phyloP scores from a whole-genome alignment of 345 rosid genomes.

The Eucalyptus regnans region DNA sequence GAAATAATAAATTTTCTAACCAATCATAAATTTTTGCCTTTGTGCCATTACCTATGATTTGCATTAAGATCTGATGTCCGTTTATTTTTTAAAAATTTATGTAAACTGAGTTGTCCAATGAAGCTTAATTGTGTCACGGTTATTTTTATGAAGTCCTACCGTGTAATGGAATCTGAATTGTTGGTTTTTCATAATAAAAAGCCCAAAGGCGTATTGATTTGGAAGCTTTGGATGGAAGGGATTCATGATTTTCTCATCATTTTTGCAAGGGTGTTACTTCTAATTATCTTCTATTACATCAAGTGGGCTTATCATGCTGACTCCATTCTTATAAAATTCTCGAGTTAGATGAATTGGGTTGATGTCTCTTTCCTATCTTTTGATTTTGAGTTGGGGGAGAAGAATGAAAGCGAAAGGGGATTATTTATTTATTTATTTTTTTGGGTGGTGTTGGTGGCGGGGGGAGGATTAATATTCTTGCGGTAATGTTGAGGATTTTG shows the following conservation, averaged over 20 bases:
- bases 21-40: background rate
- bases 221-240: background rate
- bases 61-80: background rate
- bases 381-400: background rate
- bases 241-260: background rate
- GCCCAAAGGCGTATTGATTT: background rate
- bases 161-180: background rate
- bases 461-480: background rate
- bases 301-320: background rate
- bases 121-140: background rate
- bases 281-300: background rate
- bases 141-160: background rate
- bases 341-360: background rate
- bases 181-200: background rate
- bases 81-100: background rate
- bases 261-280: background rate
- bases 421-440: background rate
- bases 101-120: background rate
- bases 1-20: background rate
- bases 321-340: background rate
- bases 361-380: background rate
- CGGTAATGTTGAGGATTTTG: background rate
- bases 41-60: background rate
- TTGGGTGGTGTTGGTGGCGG: background rate
- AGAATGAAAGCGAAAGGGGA: background rate